Evolutionary conservation across 345 rosid species (phyloP).

Genomic region (Boechera retrofracta): DNA sequence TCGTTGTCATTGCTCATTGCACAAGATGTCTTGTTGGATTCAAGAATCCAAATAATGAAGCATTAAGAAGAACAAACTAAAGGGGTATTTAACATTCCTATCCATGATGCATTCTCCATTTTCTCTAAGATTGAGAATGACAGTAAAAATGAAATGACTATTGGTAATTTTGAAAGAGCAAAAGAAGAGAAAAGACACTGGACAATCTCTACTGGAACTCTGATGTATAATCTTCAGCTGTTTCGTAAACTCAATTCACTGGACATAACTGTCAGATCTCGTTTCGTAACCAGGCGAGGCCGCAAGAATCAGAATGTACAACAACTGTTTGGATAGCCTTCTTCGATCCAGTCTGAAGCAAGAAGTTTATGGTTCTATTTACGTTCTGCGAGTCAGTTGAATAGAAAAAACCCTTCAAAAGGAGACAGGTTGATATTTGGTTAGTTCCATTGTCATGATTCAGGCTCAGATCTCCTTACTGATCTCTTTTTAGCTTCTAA

Average conservation of each 20-base stretch:
- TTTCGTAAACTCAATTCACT: slow-evolving; percentile 7
- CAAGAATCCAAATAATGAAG: slow-evolving; percentile 37
- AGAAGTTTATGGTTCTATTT: slow-evolving; percentile 33
- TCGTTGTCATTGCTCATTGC: slow-evolving; percentile 32
- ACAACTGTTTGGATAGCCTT: slow-evolving; percentile 23
- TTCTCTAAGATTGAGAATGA: slow-evolving; percentile 21
- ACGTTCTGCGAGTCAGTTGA: slow-evolving; percentile 34
- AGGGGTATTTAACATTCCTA: slow-evolving; percentile 13
- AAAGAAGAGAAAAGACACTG: slow-evolving; percentile 20
- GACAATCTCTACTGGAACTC: slow-evolving; percentile 25
- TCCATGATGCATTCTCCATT: slow-evolving; percentile 26
- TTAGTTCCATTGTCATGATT: slow-evolving; percentile 25
- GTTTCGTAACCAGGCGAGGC: slow-evolving; percentile 27
- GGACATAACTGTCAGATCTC: background rate
- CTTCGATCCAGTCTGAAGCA: slow-evolving; percentile 25
- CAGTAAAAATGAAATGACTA: slow-evolving; percentile 14
- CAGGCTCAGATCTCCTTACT: slow-evolving; percentile 41
- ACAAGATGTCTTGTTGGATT: slow-evolving; percentile 33
- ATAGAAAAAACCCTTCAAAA: slow-evolving; percentile 23
- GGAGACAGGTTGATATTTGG: slow-evolving; percentile 3
- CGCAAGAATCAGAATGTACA: slow-evolving; percentile 42
- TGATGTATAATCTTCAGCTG: slow-evolving; percentile 37
- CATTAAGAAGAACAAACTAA: slow-evolving; percentile 14
- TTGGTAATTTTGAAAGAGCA: slow-evolving; percentile 25
- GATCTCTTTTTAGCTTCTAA: slow-evolving; percentile 46